phyloP scores from a whole-genome alignment of 257 asterid genomes.

The Solanum microdontum region DNA sequence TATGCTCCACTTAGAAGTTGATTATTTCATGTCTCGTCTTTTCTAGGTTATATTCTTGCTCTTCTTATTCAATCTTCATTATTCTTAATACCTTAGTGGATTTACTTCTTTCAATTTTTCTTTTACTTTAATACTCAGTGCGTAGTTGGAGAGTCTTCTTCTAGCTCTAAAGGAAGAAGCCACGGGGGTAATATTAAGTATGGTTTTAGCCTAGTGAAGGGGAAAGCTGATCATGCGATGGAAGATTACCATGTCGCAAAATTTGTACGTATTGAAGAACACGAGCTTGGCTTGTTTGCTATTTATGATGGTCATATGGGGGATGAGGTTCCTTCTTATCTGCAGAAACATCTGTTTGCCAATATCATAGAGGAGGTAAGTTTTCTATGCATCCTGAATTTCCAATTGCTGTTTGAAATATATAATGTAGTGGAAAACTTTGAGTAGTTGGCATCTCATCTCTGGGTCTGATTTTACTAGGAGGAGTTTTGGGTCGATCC shows the following conservation, averaged over 20 bases:
- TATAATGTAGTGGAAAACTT: not conserved
- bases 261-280: slow-evolving; percentile 16
- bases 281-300: slow-evolving; percentile 36
- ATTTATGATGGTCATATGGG: slow-evolving; percentile 40
- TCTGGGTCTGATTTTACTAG: slow-evolving; percentile 2
- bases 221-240: slow-evolving; percentile 72
- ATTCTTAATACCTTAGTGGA: not conserved
- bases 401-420: not conserved
- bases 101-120: not conserved
- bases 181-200: slow-evolving; percentile 23
- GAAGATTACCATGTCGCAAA: slow-evolving; percentile 84
- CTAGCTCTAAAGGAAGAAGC: slow-evolving; percentile 23
- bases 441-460: not conserved
- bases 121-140: slow-evolving; percentile 12
- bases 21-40: not conserved
- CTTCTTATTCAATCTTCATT: not conserved
- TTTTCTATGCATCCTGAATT: not conserved
- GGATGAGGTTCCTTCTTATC: slow-evolving; percentile 26
- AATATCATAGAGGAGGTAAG: slow-evolving; percentile 33
- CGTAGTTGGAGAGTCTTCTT: slow-evolving; percentile 21
- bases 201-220: slow-evolving; percentile 46
- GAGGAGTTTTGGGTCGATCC: slow-evolving; percentile 31
- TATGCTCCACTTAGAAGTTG: not conserved
- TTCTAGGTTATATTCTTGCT: not conserved
- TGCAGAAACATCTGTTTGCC: slow-evolving; percentile 25